A percentile compares a stretch with the other conserved stretches of the same genome.
Evolutionary conservation across 306 rosid species (phyloP).

Genomic region (Nissolia schottii): DNA sequence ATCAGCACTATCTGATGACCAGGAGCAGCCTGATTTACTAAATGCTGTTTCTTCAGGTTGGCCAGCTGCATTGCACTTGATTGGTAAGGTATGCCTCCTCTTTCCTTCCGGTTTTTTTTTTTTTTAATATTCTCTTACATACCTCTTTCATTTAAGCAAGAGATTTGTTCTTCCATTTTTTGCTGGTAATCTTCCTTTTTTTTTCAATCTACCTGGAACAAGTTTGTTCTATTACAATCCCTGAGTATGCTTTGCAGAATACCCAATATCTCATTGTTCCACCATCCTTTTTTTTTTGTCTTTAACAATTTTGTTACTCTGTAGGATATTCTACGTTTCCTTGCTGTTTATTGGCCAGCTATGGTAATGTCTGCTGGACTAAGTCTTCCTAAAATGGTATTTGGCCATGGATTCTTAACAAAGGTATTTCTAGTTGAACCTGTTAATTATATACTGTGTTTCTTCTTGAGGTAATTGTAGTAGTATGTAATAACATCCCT

Average conservation of each 20-base stretch:
- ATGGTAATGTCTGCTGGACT: constrained; percentile 97
- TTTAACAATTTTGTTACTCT: constrained; percentile 22
- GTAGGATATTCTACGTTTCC: constrained; percentile 95
- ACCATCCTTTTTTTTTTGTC: background rate
- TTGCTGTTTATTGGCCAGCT: constrained; percentile 98
- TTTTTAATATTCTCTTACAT: background rate
- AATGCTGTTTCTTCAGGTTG: constrained; percentile 75
- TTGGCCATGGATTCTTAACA: constrained; percentile 96
- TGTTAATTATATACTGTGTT: constrained; percentile 10
- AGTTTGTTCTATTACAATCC: background rate
- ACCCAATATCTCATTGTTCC: background rate
- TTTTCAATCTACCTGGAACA: too few relatives aligned
- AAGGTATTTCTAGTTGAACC: constrained; percentile 51
- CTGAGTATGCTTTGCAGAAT: constrained; percentile 15
- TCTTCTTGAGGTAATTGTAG: constrained; percentile 13
- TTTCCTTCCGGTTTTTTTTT: constrained; percentile 1
- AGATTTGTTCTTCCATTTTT: constrained; percentile 10
- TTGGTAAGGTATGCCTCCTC: constrained; percentile 71
- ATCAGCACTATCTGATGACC: constrained; percentile 76
- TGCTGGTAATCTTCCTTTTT: background rate
- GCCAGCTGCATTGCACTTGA: constrained; percentile 93
- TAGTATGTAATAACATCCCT: background rate
- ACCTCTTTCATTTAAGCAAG: background rate
- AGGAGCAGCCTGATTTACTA: constrained; percentile 53
- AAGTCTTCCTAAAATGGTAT: constrained; percentile 86